Base-by-base conservation (phyloP, 2,329 filamentous ascomycete species). In the Escovopsis weberi region DNA sequence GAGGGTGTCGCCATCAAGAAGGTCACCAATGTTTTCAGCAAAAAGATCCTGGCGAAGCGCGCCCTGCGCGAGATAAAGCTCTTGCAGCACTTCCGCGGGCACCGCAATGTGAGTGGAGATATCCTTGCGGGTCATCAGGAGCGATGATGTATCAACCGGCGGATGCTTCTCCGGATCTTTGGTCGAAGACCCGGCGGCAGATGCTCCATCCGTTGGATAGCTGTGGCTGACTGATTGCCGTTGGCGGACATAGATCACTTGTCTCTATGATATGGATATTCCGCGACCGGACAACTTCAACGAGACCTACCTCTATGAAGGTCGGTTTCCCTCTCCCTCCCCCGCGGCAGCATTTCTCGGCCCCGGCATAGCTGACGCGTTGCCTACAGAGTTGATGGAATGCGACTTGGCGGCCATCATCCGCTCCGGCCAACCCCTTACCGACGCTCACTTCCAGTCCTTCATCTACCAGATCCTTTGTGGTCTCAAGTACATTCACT, bases 381-480 rank as follows among this genome's bases (percentile, higher is more conserved):
- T n/a, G 18, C 18, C 18, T 28, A 33, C 59, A 95, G 91, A 98
- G 66, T 74, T 98, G 63, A 98, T 98, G 91, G 91, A 98, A 62
- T 96, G 91, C 68, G 91, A 98, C 66, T 67, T 98, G 61, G 91
- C 91, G 30, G 91, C 91, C 51, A 98, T 98, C 62, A 96, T 98
- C 56, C 81, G 91, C 53, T 96, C 89, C 36, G 91, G 91, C 48
- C 91, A 98, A 63, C 88, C 91, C 39, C 72, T 98, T 60, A 98
- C 91, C 58, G 91, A 98, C 60, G 91, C 91, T 43, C 91, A 98
- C 65, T 98, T 98, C 71, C 91, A 98, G 67, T 96, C 91, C 41
- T 98, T 98, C 69, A 95, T 98, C 67, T 98, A 98, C 71, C 91
- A 98, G 73, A 98, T 98, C 53, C 82, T 98, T 6, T 96, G 91